These are phyloP conservation scores for Teunomyces gatunensis DNA, from an alignment of 805 yeast genomes.

Conservation along the genomic window DNA sequence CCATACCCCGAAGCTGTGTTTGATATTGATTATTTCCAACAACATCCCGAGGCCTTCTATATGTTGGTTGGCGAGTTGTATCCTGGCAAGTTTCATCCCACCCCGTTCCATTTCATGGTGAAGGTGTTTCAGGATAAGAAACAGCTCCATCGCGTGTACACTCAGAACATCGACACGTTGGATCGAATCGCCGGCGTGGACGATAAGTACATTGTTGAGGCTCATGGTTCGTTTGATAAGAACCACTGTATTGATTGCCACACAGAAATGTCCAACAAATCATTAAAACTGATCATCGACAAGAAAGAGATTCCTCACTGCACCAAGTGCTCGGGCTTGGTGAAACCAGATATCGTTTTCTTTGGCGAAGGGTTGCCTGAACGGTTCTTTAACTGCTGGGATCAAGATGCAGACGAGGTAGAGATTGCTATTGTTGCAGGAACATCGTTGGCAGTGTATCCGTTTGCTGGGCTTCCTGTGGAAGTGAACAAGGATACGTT, in stretches of 20 bases:
- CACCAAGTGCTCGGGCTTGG: slow-evolving; percentile 63
- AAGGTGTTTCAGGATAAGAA: slow-evolving; percentile 63
- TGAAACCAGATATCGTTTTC: slow-evolving; percentile 92
- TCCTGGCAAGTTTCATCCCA: slow-evolving; percentile 85
- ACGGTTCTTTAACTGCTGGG: slow-evolving; percentile 69
- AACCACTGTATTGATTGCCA: slow-evolving; percentile 82
- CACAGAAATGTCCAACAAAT: slow-evolving; percentile 47
- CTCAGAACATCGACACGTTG: slow-evolving; percentile 91
- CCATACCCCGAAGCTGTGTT: slow-evolving; percentile 97
- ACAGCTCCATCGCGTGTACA: slow-evolving; percentile 66
- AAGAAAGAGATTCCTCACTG: slow-evolving; percentile 52
- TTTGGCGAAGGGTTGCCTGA: slow-evolving; percentile 87
- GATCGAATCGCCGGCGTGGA: slow-evolving; percentile 81
- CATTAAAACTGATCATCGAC: slow-evolving; percentile 41
- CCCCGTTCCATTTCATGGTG: slow-evolving; percentile 75
- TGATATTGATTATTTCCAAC: slow-evolving; percentile 76
- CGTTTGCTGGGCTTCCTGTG: slow-evolving; percentile 81
- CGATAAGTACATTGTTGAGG: slow-evolving; percentile 70
- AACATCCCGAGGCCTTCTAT: slow-evolving; percentile 81
- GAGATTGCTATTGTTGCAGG: slow-evolving; percentile 88
- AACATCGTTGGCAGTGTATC: slow-evolving; percentile 84
- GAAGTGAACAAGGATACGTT: slow-evolving; percentile 49
- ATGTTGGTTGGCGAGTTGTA: slow-evolving; percentile 78
- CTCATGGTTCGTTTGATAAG: slow-evolving; percentile 90
- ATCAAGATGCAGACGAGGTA: slow-evolving; percentile 47